Percentiles rank a stretch among this genome's conserved stretches.
These are phyloP conservation scores for Pholiota microspora DNA, from an alignment of 768 basidiomycete species.

Conservation along the genomic window DNA sequence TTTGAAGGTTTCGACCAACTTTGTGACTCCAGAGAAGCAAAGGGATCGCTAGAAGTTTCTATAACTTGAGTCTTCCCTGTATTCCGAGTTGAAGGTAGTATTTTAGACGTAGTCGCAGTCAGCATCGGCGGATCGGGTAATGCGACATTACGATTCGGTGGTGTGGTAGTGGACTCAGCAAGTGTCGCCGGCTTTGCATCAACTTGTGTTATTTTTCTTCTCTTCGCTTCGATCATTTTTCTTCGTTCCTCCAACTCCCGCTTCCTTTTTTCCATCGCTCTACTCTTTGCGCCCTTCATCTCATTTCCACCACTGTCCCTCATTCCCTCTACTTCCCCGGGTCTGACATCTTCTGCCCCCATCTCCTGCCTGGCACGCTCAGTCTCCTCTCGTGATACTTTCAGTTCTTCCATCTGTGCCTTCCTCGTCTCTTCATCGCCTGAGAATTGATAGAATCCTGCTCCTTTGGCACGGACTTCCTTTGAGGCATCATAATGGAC, in stretches of 20 bases:
- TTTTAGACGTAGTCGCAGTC: neutral
- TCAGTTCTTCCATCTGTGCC: slow-evolving; percentile 83
- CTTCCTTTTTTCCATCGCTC: slow-evolving; percentile 72
- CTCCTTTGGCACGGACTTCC: slow-evolving; percentile 87
- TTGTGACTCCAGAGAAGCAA: slow-evolving; percentile 45
- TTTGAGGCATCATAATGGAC: slow-evolving; percentile 78
- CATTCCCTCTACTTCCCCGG: slow-evolving; percentile 83
- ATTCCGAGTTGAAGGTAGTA: neutral
- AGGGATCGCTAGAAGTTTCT: slow-evolving; percentile 38
- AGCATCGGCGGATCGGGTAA: too few species aligned
- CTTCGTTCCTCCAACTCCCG: slow-evolving; percentile 70
- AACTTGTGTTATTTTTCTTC: slow-evolving; percentile 42
- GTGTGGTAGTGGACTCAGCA: neutral
- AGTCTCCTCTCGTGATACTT: slow-evolving; percentile 67
- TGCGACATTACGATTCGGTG: neutral
- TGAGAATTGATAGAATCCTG: slow-evolving; percentile 91
- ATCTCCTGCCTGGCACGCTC: slow-evolving; percentile 54
- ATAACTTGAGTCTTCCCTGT: neutral
- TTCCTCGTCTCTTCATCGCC: slow-evolving; percentile 76
- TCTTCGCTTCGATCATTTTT: slow-evolving; percentile 62
- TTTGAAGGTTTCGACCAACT: slow-evolving; percentile 22
- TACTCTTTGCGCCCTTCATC: slow-evolving; percentile 36
- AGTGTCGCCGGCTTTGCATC: slow-evolving; percentile 6
- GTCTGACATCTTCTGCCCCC: slow-evolving; percentile 58
- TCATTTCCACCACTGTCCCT: slow-evolving; percentile 31